Base-by-base conservation (phyloP, 2,329 filamentous ascomycete species). In the Ophiosphaerella korrae region DNA sequence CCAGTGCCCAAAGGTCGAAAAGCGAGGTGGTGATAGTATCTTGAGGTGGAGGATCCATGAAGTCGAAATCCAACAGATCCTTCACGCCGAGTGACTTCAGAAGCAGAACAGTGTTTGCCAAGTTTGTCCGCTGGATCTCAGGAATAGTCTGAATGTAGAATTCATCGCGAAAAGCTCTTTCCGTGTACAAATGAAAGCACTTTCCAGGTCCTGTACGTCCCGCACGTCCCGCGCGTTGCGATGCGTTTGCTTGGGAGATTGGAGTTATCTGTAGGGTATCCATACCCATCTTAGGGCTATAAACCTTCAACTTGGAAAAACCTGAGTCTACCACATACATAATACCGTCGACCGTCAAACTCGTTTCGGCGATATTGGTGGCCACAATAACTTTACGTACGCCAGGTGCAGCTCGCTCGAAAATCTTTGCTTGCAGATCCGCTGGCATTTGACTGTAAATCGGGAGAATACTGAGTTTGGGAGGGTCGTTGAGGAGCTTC, bases 361-460 rank as follows among this genome's bases (percentile, higher is more conserved):
- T 96, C 0, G 94, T 99, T 74, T 99, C 94, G 2, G 94, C 94
- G 74, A 99, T 99, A 67, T 99, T 99, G 29, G 94, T 99, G 1
- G 95, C 94, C 35, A 99, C 93, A 58, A 99, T 96, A 65, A 96
- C 95, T 72, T 99, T 99, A 51, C 94, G 87, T 4, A 96, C 92
- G 1, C 94, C 94, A 0, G 92, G 88, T 2, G 90, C 81, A 2
- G 95, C 94, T 59, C 88, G 86, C 68, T 99, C 93, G 65, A 99
- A 99, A 59, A 99, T 99, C 75, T 95, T 97, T 52, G 94, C 91
- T 74, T 99, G 95, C 32, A 99, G 79, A 73, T 99, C 95, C 31
- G 94, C 94, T 2, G 94, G 95, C 94, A 99, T 97, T 74, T 99
- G 94, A 81, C 92, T 97, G 84, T 99, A 99, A 48, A 99, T 97